Conservation (phyloP, 495 filamentous ascomycete species). For the Trichoderma parareesei region DNA sequence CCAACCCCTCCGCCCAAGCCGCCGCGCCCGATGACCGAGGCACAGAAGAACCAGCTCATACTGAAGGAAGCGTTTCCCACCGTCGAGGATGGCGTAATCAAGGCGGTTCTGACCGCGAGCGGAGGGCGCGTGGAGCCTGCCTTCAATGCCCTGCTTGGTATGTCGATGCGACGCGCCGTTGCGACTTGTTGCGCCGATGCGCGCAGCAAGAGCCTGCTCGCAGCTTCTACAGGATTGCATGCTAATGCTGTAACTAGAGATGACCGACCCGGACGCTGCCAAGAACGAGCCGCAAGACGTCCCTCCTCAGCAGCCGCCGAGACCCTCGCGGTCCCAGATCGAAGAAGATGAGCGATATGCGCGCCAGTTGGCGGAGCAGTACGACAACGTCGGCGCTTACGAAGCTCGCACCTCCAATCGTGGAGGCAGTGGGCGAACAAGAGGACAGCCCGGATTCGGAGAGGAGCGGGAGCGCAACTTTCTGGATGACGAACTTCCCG, state of each 20-base stretch:
- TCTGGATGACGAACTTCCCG: conserved; percentile 90
- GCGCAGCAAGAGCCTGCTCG: neutral
- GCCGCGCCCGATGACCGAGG: conserved; percentile 72
- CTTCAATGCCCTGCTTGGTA: conserved; percentile 89
- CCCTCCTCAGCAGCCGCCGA: conserved; percentile 62
- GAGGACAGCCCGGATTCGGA: conserved; percentile 40
- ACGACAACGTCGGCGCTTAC: conserved; percentile 53
- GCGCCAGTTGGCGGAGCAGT: conserved; percentile 86
- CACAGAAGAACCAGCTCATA: conserved; percentile 77
- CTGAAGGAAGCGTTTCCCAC: conserved; percentile 89
- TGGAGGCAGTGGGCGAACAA: conserved; percentile 25
- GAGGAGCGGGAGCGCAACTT: conserved; percentile 64
- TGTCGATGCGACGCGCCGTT: conserved; percentile 14
- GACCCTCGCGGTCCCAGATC: conserved; percentile 63
- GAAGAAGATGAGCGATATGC: conserved; percentile 92
- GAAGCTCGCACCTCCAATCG: conserved; percentile 41
- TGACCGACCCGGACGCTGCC: conserved; percentile 85
- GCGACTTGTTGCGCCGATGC: neutral
- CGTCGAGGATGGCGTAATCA: conserved; percentile 75
- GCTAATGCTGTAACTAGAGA: conserved; percentile 46
- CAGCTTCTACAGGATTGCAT: neutral
- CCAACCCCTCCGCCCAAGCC: conserved; percentile 66
- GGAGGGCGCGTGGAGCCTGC: conserved; percentile 84
- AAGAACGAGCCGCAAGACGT: conserved; percentile 46
- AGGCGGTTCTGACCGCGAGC: conserved; percentile 80